phyloP scores from a whole-genome alignment of 202 grass and related monocot species.

The Saccharum hybrid region DNA sequence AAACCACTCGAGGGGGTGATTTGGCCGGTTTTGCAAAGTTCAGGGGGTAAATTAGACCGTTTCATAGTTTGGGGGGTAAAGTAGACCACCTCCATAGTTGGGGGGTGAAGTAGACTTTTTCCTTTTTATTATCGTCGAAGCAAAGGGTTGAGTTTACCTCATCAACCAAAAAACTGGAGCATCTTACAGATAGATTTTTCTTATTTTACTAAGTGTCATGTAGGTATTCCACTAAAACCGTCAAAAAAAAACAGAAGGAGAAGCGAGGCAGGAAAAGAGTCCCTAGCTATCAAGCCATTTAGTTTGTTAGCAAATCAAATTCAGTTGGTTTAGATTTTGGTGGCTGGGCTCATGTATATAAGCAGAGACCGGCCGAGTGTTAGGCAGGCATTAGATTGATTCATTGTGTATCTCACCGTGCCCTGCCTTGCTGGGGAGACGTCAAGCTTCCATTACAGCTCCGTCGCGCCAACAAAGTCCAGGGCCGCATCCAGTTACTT shows the following conservation, averaged over 20 bases:
- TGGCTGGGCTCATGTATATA: neutral
- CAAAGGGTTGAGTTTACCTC: constrained; percentile 14
- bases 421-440: neutral
- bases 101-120: too few species aligned
- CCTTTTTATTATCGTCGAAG: constrained; percentile 20
- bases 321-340: neutral
- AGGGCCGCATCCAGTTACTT: neutral
- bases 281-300: too few species aligned
- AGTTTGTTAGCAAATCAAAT: neutral
- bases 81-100: too few species aligned
- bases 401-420: neutral
- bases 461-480: neutral
- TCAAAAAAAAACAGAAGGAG: neutral
- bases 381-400: neutral
- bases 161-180: constrained; percentile 10
- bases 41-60: too few species aligned
- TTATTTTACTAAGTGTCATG: constrained; percentile 19
- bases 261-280: neutral
- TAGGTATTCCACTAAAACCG: neutral
- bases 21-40: too few species aligned
- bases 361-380: neutral
- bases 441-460: neutral
- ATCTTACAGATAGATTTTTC: neutral
- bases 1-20: too few species aligned
- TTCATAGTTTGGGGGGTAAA: too few species aligned